Evolutionary conservation across 805 yeast genomes (phyloP).

Genomic region (Teunomyces aglyptinius): DNA sequence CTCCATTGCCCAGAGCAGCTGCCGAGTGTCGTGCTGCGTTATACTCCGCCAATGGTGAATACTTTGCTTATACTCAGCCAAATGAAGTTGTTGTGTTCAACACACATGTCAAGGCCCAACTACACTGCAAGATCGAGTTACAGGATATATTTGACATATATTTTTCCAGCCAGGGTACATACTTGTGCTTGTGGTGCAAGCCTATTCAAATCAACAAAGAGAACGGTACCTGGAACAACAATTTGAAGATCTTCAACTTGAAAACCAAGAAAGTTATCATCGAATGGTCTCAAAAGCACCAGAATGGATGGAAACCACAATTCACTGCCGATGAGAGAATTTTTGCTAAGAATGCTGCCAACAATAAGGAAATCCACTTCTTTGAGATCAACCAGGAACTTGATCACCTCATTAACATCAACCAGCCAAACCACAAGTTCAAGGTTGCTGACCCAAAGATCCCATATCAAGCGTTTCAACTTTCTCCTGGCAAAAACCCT

Average conservation of each 20-base stretch:
- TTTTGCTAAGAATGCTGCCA: constrained; percentile 55
- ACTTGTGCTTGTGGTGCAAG: constrained; percentile 84
- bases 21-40: constrained; percentile 60
- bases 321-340: constrained; percentile 77
- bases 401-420: constrained; percentile 28
- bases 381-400: constrained; percentile 45
- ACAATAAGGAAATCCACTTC: constrained; percentile 65
- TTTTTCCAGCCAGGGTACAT: constrained; percentile 87
- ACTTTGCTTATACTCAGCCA: constrained; percentile 73
- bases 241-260: constrained; percentile 74
- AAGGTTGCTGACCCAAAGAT: constrained; percentile 53
- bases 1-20: constrained; percentile 33
- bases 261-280: constrained; percentile 46
- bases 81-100: constrained; percentile 54
- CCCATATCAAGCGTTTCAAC: constrained; percentile 52
- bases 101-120: constrained; percentile 49
- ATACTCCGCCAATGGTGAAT: constrained; percentile 66
- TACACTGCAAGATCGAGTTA: constrained; percentile 49
- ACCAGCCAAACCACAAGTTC: constrained; percentile 59
- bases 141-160: constrained; percentile 75
- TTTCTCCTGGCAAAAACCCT: constrained; percentile 87
- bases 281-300: constrained; percentile 74
- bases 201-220: constrained; percentile 65
- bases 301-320: constrained; percentile 91
- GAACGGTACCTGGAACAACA: constrained; percentile 71